Conservation (phyloP, 768 basidiomycete species). For the Lactifluus volemus region DNA sequence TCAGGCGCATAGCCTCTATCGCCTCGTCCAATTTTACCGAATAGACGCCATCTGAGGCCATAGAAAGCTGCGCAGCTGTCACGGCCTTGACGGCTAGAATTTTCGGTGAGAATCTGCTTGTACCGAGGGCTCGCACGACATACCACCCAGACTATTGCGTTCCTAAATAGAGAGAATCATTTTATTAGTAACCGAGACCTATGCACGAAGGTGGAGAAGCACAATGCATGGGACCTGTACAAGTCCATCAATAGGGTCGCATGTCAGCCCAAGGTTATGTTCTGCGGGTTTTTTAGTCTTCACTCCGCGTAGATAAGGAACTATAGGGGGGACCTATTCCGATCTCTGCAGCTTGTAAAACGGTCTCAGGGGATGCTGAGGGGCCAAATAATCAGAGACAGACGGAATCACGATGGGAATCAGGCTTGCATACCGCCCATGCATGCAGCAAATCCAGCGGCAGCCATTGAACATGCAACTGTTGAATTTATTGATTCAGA, state of each 20-base stretch:
- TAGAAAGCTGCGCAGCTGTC: constrained; percentile 89
- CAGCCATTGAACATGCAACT: constrained; percentile 96
- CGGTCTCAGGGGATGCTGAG: constrained; percentile 70
- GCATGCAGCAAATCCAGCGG: constrained; percentile 87
- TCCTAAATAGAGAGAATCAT: constrained; percentile 38
- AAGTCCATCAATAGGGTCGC: constrained; percentile 88
- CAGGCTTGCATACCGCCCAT: constrained; percentile 59
- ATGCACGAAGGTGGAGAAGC: constrained; percentile 26
- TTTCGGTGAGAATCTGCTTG: not conserved
- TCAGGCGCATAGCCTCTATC: constrained; percentile 90
- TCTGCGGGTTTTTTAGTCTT: constrained; percentile 34
- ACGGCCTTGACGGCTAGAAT: constrained; percentile 78
- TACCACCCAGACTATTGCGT: constrained; percentile 80
- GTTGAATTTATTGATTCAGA: not conserved
- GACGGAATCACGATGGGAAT: not conserved
- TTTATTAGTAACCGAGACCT: not conserved
- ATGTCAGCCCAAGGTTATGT: constrained; percentile 83
- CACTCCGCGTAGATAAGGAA: not conserved
- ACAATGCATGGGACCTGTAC: constrained; percentile 97
- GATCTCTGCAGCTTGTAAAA: constrained; percentile 85
- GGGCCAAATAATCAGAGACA: not conserved
- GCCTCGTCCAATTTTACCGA: constrained; percentile 89
- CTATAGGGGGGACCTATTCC: constrained; percentile 55
- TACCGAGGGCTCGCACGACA: constrained; percentile 3
- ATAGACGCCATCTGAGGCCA: constrained; percentile 85